phyloP scores from a whole-genome alignment of 2,329 filamentous ascomycete species.

The Graphiopsis chlorocephala region DNA sequence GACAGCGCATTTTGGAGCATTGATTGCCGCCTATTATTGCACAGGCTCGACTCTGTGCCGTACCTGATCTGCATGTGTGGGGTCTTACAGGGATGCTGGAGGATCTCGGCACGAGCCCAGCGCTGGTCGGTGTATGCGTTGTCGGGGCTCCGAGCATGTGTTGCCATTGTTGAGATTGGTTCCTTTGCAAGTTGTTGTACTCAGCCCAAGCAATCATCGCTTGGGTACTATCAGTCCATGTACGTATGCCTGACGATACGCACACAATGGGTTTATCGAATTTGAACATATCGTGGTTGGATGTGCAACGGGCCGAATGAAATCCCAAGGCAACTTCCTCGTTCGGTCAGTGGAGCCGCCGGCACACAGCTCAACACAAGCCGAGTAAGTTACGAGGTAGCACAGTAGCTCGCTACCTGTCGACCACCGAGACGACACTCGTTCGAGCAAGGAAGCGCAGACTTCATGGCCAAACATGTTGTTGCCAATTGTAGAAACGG shows the following conservation, averaged over 20 bases:
- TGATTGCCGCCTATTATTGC: slow-evolving; percentile 1
- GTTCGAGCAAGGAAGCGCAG: not conserved
- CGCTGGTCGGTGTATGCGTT: not conserved
- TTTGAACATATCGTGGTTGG: not conserved
- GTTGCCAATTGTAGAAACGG: not conserved
- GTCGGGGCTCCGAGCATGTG: not conserved
- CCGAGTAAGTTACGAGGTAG: not conserved
- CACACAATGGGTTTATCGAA: not conserved
- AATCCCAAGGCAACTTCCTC: not conserved
- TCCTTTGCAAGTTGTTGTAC: not conserved
- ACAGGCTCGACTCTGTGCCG: not conserved
- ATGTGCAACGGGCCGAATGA: not conserved
- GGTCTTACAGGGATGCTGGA: not conserved
- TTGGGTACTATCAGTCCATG: not conserved
- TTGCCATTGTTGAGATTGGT: not conserved
- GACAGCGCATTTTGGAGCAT: not conserved
- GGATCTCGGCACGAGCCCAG: slow-evolving; percentile 2
- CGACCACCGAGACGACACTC: not conserved
- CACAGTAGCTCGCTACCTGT: not conserved
- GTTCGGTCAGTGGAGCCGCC: slow-evolving; percentile 4
- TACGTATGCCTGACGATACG: not conserved
- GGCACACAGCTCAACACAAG: not conserved
- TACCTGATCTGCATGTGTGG: slow-evolving; percentile 9
- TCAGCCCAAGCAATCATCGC: not conserved
- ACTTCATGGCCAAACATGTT: not conserved